Evolutionary conservation across 148 eudicot species (phyloP), one percentile per base, ranked within the genome.

Genomic region (Pharnaceum exiguum): DNA sequence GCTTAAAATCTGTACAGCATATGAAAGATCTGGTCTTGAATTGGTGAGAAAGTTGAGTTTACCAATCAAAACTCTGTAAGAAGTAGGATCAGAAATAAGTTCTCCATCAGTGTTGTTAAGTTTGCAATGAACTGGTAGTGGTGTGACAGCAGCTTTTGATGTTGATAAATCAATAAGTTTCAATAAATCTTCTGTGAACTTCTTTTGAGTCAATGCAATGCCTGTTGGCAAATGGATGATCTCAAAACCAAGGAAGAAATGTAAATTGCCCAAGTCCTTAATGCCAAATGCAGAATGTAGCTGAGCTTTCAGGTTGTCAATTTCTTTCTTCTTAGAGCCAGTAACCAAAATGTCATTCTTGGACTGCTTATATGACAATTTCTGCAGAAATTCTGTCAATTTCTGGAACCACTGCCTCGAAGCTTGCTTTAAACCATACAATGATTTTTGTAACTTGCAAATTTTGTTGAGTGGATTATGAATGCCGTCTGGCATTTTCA

Each of bases 351-450:
- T 35, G 15, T 53, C 43, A 53, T 53, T n/a, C n/a, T n/a, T n/a
- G n/a, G n/a, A n/a, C 58, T 1, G 36, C 58, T 32, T 53, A 53
- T 0, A 56, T 7, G 2, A 26, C 13, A 2, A 31, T n/a, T n/a
- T n/a, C n/a, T n/a, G n/a, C n/a, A n/a, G n/a, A n/a, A n/a, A n/a
- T n/a, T n/a, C n/a, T n/a, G n/a, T n/a, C n/a, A n/a, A n/a, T n/a
- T n/a, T n/a, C n/a, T n/a, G n/a, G n/a, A n/a, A n/a, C n/a, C n/a
- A n/a, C n/a, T n/a, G n/a, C n/a, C n/a, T n/a, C n/a, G n/a, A n/a
- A n/a, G n/a, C n/a, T n/a, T 51, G 56, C 39, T 30, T 51, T 3
- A 49, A 18, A 10, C 33, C 59, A 55, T 55, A 55, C 1, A 55
- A 12, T 0, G 21, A 36, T 5, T 15, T 15, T 5, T 37, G 6